Evolutionary conservation across 352 stramenopile genomes (phyloP), one percentile per base, ranked within the genome.

Genomic region (Phytophthora sp.): DNA sequence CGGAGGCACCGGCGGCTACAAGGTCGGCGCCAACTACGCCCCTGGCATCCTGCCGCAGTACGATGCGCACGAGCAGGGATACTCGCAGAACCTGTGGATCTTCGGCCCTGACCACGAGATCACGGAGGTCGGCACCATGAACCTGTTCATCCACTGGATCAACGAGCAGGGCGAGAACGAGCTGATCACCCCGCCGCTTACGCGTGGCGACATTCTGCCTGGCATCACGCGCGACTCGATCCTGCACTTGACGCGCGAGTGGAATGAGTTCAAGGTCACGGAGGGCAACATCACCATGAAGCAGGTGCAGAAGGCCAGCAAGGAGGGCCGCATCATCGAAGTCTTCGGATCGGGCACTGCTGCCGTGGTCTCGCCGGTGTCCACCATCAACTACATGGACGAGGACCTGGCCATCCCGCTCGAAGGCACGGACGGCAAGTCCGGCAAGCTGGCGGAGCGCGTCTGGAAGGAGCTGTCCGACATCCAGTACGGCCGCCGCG

Each of bases 161-260:
- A 98, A 98, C 64, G 87, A 98, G 54, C 68, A 97, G 5, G 92
- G 89, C 54, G 85, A 93, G 58, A 87, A 94, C 61, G 96, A 99
- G 69, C 81, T 99, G 8, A 90, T 99, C 26, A 99, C 97, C 9
- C 86, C 97, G 13, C 94, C 97, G 17, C 87, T 99, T 20, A 79
- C 88, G 20, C 79, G 91, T 35, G 96, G 96, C 12, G 96, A 99
- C 70, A 99, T 99, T 57, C 78, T 99, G 12, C 96, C 97, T 5
- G 97, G 97, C 26, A 97, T 99, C 26, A 99, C 97, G 8, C 82
- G 97, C 37, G 84, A 98, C 66, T 98, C 90, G 46, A 97, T 99
- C 62, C 70, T 99, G 49, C 79, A 97, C 41, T 77, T 99, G 17
- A 82, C 93, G 6, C 78, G 83, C 43, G 76, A 84, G 55, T 99